Conservation (phyloP, 352 stramenopile species). For the Halophytophthora polymorphica region DNA sequence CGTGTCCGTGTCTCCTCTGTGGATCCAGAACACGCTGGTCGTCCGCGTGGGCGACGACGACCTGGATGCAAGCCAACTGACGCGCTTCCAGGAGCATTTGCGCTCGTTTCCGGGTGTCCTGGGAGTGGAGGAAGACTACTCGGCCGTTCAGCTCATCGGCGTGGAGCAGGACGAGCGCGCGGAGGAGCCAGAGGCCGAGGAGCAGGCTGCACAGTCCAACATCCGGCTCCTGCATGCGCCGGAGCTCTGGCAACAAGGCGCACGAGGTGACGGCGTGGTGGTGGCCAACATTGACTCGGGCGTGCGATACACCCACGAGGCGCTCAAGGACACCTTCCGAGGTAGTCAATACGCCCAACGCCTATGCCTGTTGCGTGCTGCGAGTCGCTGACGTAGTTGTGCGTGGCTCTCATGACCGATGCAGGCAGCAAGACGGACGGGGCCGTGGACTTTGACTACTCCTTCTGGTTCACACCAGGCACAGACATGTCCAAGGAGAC, state of each 20-base stretch:
- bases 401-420: conserved; percentile 1
- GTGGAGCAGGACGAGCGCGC: conserved; percentile 10
- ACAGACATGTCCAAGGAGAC: conserved; percentile 56
- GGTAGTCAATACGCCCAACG: conserved; percentile 10
- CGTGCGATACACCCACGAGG: conserved; percentile 66
- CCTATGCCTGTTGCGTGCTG: not conserved
- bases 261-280: conserved; percentile 39
- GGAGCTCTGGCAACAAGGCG: conserved; percentile 39
- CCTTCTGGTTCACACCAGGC: conserved; percentile 59
- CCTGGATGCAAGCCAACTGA: not conserved
- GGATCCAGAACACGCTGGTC: conserved; percentile 62
- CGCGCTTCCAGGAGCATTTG: conserved; percentile 26
- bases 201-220: conserved; percentile 32
- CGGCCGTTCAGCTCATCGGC: conserved; percentile 18
- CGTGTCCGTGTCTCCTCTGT: conserved; percentile 29
- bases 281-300: conserved; percentile 73
- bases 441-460: conserved; percentile 55
- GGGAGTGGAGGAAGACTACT: conserved; percentile 37
- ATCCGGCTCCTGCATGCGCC: conserved; percentile 47
- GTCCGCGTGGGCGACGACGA: conserved; percentile 17
- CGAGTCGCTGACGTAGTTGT: not conserved
- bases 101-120: conserved; percentile 38
- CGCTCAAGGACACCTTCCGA: conserved; percentile 44
- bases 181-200: not conserved
- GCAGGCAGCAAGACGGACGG: conserved; percentile 24